Conservation (phyloP, 2,329 filamentous ascomycete genomes). For the Fusarium anguioides region DNA sequence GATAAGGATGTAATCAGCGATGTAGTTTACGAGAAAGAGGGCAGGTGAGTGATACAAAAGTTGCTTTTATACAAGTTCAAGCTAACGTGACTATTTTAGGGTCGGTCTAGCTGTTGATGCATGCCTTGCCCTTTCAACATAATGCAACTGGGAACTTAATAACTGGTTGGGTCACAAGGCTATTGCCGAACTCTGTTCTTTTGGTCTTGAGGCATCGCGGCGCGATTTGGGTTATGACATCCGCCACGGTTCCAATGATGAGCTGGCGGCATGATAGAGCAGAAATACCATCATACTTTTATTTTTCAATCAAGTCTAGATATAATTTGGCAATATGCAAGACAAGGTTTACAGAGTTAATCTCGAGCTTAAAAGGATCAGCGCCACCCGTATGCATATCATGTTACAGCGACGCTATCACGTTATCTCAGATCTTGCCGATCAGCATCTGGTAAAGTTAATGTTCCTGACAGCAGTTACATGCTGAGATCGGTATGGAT, state of each 20-base stretch:
- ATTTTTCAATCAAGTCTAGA: not conserved
- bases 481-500: not conserved
- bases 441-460: constrained; percentile 3
- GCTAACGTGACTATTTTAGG: constrained; percentile 55
- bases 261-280: constrained; percentile 20
- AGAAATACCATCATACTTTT: constrained; percentile 30
- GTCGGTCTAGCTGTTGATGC: constrained; percentile 88
- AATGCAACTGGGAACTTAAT: constrained; percentile 17
- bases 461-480: not conserved
- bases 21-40: constrained; percentile 95
- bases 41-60: constrained; percentile 71
- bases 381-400: not conserved
- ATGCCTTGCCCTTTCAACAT: constrained; percentile 75
- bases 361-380: not conserved
- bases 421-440: not conserved
- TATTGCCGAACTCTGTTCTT: not conserved
- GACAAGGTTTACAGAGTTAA: not conserved
- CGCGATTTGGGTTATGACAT: constrained; percentile 8
- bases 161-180: not conserved
- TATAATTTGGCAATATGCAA: not conserved
- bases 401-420: not conserved
- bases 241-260: not conserved
- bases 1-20: constrained; percentile 96
- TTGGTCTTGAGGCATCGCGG: not conserved
- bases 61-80: not conserved